Base-by-base conservation (phyloP, 148 eudicot species). In the Chenopodium album region DNA sequence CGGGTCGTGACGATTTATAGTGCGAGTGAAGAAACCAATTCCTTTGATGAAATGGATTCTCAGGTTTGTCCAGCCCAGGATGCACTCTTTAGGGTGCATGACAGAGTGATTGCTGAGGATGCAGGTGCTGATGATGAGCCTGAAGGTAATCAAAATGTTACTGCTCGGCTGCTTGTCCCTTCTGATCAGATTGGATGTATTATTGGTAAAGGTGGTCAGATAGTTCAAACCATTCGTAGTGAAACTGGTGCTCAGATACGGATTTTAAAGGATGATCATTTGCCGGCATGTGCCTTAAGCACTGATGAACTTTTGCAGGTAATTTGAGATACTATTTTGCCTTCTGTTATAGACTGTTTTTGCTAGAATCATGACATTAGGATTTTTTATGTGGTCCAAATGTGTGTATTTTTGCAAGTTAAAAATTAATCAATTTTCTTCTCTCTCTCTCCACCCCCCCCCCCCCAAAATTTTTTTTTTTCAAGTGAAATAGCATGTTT, bases 241-340 rank as follows among this genome's bases (percentile, higher is more conserved):
- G 99, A 96, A 28, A 89, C 97, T 65, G 98, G 97, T 83, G 94
- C 99, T 64, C 97, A 94, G 85, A 84, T 96, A 82, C 97, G 98
- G 56, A 96, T 96, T 77, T 65, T 96, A 82, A 96, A 94, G 89
- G 95, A 92, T 87, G 89, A 91, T 71, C 97, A 96, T 84, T 79
- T 96, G 84, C 99, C 99, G 59, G 72, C 91, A 77, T 96, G 99
- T 90, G 99, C 99, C 44, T 82, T 94, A 83, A 86, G 87, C 86
- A 82, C 97, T 71, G 99, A 96, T 87, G 99, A 96, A 80, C 98
- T 96, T 79, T 85, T 96, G 76, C 98, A 94, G 99, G 99, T 96
- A 84, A 68, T 14, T 14, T 47, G 26, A 76, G 9, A 31, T 77
- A 31, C 11, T 2, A 5, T 19, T 10, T 19, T 65, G 16, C 48